Evolutionary conservation across 192 early-diverging fungal species (phyloP), one percentile per base, ranked within the genome.

Genomic region (Diversispora epigaea): DNA sequence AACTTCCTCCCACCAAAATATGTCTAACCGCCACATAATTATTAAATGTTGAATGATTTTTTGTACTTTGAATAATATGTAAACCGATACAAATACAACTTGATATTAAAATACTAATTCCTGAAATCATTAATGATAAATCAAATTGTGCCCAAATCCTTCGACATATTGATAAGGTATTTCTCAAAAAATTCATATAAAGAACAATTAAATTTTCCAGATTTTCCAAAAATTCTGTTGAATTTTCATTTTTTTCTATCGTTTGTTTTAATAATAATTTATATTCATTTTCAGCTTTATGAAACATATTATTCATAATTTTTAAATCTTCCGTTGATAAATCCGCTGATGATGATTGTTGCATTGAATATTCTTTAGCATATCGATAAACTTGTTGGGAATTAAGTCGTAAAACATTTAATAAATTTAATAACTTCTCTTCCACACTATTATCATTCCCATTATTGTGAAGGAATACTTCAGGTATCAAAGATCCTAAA

Each of bases 91-190:
- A 76, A 11, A 80, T 12, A 77, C 82, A 83, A 22, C 79, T 83
- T n/a, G 55, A 73, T 6, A 80, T 54, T 40, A 95, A 77, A 3
- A 93, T 78, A 11, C 82, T 52, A 1, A 91, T 84, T 10, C 97
- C 97, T 8, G 89, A 70, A 0, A 86, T 71, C 78, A 98, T 97
- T 44, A 93, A 81, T 2, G 84, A 83, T 6, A 88, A 80, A 63
- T 98, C 95, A 77, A 98, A 98, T 41, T 94, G 92, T 15, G 95
- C 93, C 97, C 97, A 98, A 49, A 93, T 87, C 43, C 86, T 80
- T n/a, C 93, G 89, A 69, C 92, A 88, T 17, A 89, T 86, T 14
- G 85, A 84, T 14, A 98, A 83, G 0, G 92, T 85, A 6, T 77
- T 77, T 0, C 90, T 79, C 54, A 91, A 80, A 68, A 92, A 93